Conservation (phyloP, 2,329 filamentous ascomycete genomes). For the Cladosporium oxysporum region DNA sequence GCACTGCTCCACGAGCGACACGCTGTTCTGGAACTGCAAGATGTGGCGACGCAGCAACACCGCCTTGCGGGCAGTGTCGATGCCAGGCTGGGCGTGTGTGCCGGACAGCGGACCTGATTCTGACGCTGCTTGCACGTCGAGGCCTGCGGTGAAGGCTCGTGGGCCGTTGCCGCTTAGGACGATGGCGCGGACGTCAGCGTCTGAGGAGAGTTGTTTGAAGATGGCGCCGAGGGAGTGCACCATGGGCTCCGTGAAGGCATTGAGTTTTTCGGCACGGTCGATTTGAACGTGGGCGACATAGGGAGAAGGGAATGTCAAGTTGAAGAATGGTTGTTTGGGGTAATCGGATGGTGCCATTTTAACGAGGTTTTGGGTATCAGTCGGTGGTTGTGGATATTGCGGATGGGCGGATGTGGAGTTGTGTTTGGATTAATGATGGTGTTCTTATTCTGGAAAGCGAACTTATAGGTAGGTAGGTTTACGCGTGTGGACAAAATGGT, state of each 20-base stretch:
- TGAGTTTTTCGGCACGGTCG: conserved; percentile 82
- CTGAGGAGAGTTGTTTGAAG: conserved; percentile 70
- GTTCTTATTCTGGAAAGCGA: not conserved
- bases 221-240: conserved; percentile 78
- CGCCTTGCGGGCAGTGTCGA: conserved; percentile 35
- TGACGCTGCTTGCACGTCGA: conserved; percentile 64
- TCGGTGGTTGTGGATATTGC: not conserved
- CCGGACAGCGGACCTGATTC: conserved; percentile 18
- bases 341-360: conserved; percentile 30
- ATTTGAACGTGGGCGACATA: conserved; percentile 90
- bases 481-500: not conserved
- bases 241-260: conserved; percentile 82
- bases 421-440: not conserved
- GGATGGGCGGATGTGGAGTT: not conserved
- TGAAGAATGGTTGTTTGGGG: conserved; percentile 64
- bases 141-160: conserved; percentile 79
- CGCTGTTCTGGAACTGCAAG: conserved; percentile 75
- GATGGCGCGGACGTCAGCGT: conserved; percentile 72
- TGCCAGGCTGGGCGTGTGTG: not conserved
- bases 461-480: not conserved
- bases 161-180: conserved; percentile 80
- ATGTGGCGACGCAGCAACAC: conserved; percentile 65
- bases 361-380: not conserved
- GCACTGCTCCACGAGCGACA: conserved; percentile 77
- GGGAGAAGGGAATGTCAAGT: conserved; percentile 68